phyloP scores from a whole-genome alignment of 163 green algal genomes.

The Chlamydomonas reinhardtii region DNA sequence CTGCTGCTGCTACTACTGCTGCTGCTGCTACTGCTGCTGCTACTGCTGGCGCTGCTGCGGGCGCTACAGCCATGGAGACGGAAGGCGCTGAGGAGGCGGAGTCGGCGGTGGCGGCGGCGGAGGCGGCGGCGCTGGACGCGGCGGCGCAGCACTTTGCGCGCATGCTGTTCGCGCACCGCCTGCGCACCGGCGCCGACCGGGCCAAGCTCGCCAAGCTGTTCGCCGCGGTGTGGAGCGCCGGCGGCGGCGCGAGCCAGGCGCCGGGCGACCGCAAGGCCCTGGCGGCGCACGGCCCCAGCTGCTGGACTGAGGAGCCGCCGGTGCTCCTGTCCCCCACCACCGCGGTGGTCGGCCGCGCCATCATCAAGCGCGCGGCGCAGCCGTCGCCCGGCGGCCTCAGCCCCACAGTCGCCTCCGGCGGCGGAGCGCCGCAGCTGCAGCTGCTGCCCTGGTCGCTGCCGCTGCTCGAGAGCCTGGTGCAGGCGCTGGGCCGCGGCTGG shows the following conservation, averaged over 20 bases:
- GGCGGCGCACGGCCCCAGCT: background rate
- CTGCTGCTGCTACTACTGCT: background rate
- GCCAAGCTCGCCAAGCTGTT: conserved; percentile 68
- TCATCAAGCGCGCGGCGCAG: conserved; percentile 18
- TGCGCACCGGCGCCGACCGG: conserved; percentile 83
- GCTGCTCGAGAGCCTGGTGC: conserved; percentile 78
- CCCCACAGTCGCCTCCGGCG: background rate
- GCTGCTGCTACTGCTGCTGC: background rate
- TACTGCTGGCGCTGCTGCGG: background rate
- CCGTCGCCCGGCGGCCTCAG: background rate
- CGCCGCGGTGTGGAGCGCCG: conserved; percentile 61
- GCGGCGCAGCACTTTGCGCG: conserved; percentile 77
- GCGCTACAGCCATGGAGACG: background rate
- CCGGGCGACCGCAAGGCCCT: no score
- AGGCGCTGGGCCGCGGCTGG: conserved; percentile 77
- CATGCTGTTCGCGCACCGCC: conserved; percentile 89
- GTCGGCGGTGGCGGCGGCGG: background rate
- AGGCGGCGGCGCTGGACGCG: conserved; percentile 48
- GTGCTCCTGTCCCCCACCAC: conserved; percentile 48
- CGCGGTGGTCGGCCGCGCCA: conserved; percentile 59
- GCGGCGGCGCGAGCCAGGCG: no score
- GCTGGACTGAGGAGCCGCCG: background rate
- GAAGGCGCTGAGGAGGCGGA: background rate
- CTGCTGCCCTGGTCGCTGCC: conserved; percentile 74
- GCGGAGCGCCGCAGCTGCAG: conserved; percentile 51